Evolutionary conservation across 257 asterid genomes (phyloP).

Genomic region (Ehretia macrophylla): DNA sequence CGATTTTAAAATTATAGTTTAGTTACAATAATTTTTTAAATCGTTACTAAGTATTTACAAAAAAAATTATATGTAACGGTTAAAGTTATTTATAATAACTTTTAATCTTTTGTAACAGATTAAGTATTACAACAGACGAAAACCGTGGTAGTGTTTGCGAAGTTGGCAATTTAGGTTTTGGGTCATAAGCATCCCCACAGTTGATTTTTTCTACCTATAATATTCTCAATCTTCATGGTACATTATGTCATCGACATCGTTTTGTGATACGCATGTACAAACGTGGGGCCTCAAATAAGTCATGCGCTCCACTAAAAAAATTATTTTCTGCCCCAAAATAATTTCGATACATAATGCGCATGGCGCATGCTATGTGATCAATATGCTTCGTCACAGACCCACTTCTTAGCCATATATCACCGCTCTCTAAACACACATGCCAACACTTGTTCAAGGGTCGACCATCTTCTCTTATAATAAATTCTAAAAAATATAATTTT

Average conservation of each 20-base stretch:
- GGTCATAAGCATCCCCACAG: no score
- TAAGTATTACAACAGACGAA: no score
- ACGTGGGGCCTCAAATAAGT: conserved; percentile 33
- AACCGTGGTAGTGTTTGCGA: no score
- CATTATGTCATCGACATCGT: conserved; percentile 27
- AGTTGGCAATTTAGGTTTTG: no score
- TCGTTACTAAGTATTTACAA: no score
- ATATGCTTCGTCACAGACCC: conserved; percentile 27
- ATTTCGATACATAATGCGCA: conserved; percentile 43
- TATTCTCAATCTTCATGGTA: background rate
- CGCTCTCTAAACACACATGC: conserved; percentile 1
- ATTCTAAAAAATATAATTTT: background rate
- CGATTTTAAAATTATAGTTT: no score
- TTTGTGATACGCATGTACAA: conserved; percentile 47
- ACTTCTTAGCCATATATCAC: background rate
- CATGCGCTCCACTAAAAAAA: conserved; percentile 40
- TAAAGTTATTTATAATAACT: no score
- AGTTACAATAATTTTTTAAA: no score
- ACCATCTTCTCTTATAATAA: background rate
- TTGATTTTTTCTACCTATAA: background rate
- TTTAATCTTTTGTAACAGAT: no score
- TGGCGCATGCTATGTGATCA: conserved; percentile 23
- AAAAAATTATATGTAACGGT: no score
- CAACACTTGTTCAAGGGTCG: conserved; percentile 17
- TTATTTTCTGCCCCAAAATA: conserved; percentile 23